Conservation (phyloP, 805 yeast species). For the Pichia membranifaciens region DNA sequence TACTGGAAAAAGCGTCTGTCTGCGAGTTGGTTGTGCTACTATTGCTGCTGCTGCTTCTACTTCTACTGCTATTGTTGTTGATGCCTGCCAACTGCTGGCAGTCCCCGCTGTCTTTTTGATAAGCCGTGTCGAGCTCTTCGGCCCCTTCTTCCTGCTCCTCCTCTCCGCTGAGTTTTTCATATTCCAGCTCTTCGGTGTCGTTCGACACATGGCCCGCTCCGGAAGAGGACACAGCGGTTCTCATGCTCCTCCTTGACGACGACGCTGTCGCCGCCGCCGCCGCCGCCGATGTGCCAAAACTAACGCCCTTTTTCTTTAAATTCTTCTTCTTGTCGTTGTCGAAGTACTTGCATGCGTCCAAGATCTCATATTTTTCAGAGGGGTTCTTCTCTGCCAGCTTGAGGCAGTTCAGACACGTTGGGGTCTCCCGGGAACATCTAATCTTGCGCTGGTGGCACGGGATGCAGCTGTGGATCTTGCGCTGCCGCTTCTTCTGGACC, state of each 20-base stretch:
- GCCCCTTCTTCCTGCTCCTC: no score
- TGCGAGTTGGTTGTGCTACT: neutral
- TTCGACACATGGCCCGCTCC: no score
- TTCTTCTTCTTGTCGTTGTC: conserved; percentile 49
- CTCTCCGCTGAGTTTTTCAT: no score
- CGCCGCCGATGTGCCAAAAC: neutral
- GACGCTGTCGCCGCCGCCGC: no score
- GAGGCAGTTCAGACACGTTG: conserved; percentile 53
- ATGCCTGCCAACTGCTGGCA: no score
- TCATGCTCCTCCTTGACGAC: no score
- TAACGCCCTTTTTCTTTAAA: conserved; percentile 22
- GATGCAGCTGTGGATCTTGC: conserved; percentile 53
- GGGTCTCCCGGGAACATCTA: conserved; percentile 57
- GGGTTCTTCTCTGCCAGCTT: conserved; percentile 23
- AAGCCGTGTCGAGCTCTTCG: no score
- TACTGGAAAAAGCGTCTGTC: no score
- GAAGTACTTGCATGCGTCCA: conserved; percentile 44
- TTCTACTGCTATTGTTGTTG: no score
- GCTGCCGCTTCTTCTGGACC: conserved; percentile 55
- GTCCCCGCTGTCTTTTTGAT: no score
- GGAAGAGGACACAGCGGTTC: no score
- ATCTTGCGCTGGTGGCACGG: conserved; percentile 64
- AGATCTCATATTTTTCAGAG: conserved; percentile 12
- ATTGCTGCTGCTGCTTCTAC: neutral
- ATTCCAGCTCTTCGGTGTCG: no score